phyloP scores from a whole-genome alignment of 2,329 filamentous ascomycete genomes.

The Sclerotinia subarctica region DNA sequence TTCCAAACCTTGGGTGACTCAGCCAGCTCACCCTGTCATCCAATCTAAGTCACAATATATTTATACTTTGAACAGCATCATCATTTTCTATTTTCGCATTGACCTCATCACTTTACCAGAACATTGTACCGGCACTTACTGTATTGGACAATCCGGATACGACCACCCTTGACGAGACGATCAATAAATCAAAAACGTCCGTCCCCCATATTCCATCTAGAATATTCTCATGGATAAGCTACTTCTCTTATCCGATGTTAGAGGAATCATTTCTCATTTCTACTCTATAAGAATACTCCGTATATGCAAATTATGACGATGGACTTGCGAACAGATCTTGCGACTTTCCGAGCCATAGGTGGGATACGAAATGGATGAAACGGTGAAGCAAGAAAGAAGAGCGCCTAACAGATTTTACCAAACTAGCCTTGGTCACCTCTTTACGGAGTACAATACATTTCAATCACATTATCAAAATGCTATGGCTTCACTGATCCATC shows the following conservation, averaged over 20 bases:
- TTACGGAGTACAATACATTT: too few species aligned
- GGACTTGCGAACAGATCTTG: not conserved
- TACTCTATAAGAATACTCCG: not conserved
- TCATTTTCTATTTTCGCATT: conserved; percentile 3
- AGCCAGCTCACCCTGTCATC: not conserved
- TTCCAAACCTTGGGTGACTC: not conserved
- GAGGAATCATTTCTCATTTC: not conserved
- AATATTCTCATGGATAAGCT: conserved; percentile 1
- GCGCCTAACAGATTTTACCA: not conserved
- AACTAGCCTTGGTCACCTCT: not conserved
- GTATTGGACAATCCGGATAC: not conserved
- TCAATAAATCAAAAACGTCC: conserved; percentile 4
- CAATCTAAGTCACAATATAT: not conserved
- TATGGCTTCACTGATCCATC: not conserved
- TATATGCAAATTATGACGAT: not conserved
- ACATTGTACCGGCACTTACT: not conserved
- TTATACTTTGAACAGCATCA: not conserved
- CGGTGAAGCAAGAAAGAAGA: not conserved
- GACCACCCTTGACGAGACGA: not conserved
- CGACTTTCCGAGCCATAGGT: not conserved
- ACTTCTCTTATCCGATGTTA: not conserved
- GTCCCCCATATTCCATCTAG: not conserved
- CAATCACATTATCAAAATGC: not conserved
- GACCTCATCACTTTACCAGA: not conserved
- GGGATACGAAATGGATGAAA: not conserved